These are phyloP conservation scores for Microcyclospora tardicrescens DNA, from an alignment of 2,329 filamentous ascomycete genomes.

Conservation along the genomic window DNA sequence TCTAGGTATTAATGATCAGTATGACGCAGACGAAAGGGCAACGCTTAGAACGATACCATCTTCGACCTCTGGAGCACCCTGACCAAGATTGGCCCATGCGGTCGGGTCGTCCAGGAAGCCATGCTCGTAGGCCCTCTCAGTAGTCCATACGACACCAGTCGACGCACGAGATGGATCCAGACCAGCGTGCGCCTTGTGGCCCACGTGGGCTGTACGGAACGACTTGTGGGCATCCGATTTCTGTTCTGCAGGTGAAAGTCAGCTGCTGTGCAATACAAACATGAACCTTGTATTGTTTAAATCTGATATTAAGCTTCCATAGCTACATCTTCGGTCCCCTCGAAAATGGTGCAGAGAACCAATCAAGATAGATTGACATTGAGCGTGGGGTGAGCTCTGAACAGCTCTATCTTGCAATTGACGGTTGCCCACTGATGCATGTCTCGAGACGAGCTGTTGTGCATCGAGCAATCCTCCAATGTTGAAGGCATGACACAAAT, in stretches of 20 bases:
- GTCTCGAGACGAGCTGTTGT: too few species aligned
- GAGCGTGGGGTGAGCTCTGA: too few species aligned
- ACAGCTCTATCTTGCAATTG: too few species aligned
- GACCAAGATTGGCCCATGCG: constrained; percentile 83
- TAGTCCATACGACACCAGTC: constrained; percentile 90
- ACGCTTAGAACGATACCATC: constrained; percentile 51
- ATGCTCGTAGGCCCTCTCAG: constrained; percentile 75
- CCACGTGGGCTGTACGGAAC: constrained; percentile 81
- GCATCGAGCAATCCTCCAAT: too few species aligned
- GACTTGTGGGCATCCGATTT: constrained; percentile 70
- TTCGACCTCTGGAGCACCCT: constrained; percentile 87
- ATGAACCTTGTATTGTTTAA: too few species aligned
- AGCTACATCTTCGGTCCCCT: too few species aligned
- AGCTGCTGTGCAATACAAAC: neutral
- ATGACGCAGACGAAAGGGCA: constrained; percentile 20
- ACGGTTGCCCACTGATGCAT: too few species aligned
- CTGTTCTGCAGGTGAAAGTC: neutral
- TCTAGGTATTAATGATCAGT: constrained; percentile 31
- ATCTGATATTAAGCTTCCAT: too few species aligned
- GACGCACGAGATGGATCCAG: constrained; percentile 78
- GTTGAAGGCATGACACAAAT: too few species aligned
- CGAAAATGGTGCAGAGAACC: too few species aligned
- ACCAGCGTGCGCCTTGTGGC: constrained; percentile 80
- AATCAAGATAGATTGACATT: too few species aligned
- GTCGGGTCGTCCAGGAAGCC: constrained; percentile 72